A percentile compares a stretch with the other conserved stretches of the same genome.
Conservation (phyloP, 1,139 yeast species). For the Yamadazyma songkhlaensis region DNA sequence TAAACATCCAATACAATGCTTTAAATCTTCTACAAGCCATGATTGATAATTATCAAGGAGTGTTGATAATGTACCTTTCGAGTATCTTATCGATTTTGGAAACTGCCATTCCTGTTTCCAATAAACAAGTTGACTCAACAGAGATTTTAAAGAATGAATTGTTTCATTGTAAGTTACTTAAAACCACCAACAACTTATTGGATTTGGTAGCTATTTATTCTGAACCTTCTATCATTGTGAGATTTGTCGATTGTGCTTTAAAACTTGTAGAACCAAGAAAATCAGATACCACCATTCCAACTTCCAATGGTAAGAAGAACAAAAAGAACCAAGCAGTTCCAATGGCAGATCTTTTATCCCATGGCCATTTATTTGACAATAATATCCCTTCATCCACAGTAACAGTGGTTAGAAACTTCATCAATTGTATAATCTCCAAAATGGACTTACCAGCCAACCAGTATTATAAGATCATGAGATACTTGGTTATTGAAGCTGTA, state of each 20-base stretch:
- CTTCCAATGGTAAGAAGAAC: constrained; percentile 25
- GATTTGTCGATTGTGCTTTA: constrained; percentile 47
- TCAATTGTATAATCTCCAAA: constrained; percentile 46
- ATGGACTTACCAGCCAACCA: constrained; percentile 60
- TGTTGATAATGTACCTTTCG: constrained; percentile 46
- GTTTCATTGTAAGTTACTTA: constrained; percentile 27
- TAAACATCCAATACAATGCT: constrained; percentile 43
- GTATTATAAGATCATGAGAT: constrained; percentile 59
- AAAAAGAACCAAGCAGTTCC: constrained; percentile 45
- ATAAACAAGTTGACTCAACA: constrained; percentile 31
- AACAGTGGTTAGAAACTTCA: constrained; percentile 44
- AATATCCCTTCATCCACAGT: constrained; percentile 39
- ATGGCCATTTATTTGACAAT: constrained; percentile 54
- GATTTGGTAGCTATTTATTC: constrained; percentile 28
- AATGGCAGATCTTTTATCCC: constrained; percentile 69
- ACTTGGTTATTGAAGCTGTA: constrained; percentile 49
- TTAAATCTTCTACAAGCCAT: constrained; percentile 39
- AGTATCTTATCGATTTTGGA: constrained; percentile 52
- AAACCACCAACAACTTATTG: constrained; percentile 27
- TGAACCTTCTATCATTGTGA: constrained; percentile 38
- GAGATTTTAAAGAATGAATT: constrained; percentile 29
- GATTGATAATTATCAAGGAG: constrained; percentile 40
- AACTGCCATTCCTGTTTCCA: constrained; percentile 48
- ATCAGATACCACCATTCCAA: constrained; percentile 1
- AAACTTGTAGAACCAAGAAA: constrained; percentile 42